Conservation (phyloP, 805 yeast genomes). For the Monosporozyma unispora region DNA sequence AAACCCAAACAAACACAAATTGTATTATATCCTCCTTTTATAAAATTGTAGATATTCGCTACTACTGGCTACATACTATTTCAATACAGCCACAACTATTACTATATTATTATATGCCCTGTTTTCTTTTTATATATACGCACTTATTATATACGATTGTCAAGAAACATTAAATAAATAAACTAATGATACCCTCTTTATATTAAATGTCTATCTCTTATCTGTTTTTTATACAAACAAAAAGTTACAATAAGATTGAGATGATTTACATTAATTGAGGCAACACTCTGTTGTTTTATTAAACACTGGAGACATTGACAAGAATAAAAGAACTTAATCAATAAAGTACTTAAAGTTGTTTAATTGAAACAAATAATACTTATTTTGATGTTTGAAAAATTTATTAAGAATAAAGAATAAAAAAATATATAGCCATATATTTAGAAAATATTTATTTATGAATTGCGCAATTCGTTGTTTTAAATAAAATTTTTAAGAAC, state of each 20-base stretch:
- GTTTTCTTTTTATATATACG: not conserved
- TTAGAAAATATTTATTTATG: not conserved
- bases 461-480: not conserved
- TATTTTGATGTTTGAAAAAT: not conserved
- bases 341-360: too few relatives aligned
- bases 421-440: not conserved
- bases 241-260: too few relatives aligned
- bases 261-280: too few relatives aligned
- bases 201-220: not conserved
- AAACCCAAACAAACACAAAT: too few relatives aligned
- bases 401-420: not conserved
- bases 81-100: not conserved
- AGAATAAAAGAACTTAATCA: too few relatives aligned
- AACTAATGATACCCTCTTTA: not conserved
- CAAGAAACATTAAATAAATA: not conserved
- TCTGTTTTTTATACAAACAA: too few relatives aligned
- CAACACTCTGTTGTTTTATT: too few relatives aligned
- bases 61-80: not conserved
- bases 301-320: too few relatives aligned
- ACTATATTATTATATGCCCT: not conserved
- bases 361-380: too few relatives aligned
- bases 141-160: not conserved
- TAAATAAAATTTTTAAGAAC: not conserved
- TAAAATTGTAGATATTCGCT: not conserved
- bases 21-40: not conserved